Conservation (phyloP, 352 stramenopile genomes). For the Pythium brachiatum region DNA sequence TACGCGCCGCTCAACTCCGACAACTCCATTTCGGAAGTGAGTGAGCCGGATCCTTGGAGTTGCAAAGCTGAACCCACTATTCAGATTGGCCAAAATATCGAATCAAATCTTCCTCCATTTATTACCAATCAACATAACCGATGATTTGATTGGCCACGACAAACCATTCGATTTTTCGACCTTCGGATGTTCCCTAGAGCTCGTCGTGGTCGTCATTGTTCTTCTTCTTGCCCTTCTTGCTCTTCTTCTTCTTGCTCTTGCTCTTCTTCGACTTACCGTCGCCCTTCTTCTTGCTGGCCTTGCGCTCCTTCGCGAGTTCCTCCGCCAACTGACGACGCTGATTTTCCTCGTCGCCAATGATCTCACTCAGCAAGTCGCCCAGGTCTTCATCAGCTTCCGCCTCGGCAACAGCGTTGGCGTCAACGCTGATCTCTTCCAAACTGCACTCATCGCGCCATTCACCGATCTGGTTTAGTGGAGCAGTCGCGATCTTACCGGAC, state of each 20-base stretch:
- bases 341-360: constrained; percentile 63
- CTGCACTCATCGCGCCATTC: constrained; percentile 47
- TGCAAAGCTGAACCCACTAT: not conserved
- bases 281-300: constrained; percentile 35
- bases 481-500: constrained; percentile 57
- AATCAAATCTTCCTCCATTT: not conserved
- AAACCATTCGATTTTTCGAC: not conserved
- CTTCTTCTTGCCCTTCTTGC: constrained; percentile 49
- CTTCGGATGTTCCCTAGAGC: constrained; percentile 30
- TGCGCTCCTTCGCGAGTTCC: constrained; percentile 38
- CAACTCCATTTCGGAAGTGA: not conserved
- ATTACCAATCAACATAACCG: not conserved
- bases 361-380: constrained; percentile 68
- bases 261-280: constrained; percentile 47
- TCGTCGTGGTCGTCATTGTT: constrained; percentile 53
- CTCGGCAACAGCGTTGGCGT: constrained; percentile 11
- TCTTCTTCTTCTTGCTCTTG: constrained; percentile 51
- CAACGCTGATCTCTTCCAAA: constrained; percentile 45
- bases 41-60: not conserved
- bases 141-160: not conserved
- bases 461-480: constrained; percentile 41
- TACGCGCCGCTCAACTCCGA: not conserved
- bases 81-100: not conserved
- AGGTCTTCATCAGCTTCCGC: constrained; percentile 59
- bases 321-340: constrained; percentile 54